A percentile compares a stretch with the other conserved stretches of the same genome.
These are phyloP conservation scores for Aegilops umbellulata DNA, from an alignment of 176 grass and related monocot species.

Conservation along the genomic window DNA sequence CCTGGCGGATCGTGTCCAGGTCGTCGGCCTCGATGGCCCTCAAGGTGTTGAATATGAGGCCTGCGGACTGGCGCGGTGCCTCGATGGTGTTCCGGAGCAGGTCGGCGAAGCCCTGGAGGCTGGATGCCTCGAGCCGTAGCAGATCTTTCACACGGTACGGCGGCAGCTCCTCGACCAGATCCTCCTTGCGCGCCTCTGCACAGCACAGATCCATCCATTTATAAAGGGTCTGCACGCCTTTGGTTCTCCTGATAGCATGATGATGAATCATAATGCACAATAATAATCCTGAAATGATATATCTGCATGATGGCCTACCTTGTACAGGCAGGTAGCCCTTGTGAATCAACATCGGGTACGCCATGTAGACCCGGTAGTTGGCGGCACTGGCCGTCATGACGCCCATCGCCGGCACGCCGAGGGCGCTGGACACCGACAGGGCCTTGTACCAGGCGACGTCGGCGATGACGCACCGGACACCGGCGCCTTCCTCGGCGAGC, in stretches of 20 bases:
- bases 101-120: not conserved
- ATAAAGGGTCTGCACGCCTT: too few relatives aligned
- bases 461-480: not conserved
- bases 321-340: constrained; percentile 8
- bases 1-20: not conserved
- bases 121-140: not conserved
- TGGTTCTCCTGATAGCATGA: too few relatives aligned
- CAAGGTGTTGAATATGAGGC: constrained; percentile 24
- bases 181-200: not conserved
- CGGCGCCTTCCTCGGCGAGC: not conserved
- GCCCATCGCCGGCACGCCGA: not conserved
- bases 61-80: not conserved
- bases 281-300: too few relatives aligned
- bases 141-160: constrained; percentile 7
- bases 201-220: not conserved
- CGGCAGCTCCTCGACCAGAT: not conserved
- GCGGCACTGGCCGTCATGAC: constrained; percentile 17
- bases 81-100: not conserved
- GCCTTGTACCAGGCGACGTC: not conserved
- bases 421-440: not conserved
- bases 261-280: too few relatives aligned
- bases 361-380: constrained; percentile 2
- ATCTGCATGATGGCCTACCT: not conserved
- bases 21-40: not conserved
- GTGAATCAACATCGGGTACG: not conserved